Base-by-base conservation (phyloP, 1,139 yeast species). In the Sugiyamaella japonica region DNA sequence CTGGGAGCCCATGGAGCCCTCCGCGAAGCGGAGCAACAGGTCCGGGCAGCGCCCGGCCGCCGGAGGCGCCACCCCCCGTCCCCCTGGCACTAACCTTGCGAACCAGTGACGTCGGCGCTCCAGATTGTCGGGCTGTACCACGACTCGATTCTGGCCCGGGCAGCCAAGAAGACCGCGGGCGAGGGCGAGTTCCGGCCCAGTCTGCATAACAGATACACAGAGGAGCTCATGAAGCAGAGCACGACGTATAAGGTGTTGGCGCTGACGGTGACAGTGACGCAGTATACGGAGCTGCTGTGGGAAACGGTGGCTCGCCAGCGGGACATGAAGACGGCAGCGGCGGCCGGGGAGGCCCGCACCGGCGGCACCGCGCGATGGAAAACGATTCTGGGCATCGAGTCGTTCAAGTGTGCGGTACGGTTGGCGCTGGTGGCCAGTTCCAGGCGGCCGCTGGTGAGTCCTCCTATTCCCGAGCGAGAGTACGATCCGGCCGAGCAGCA, bases 41-140 rank as follows among this genome's bases (percentile, higher is more conserved):
- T 37, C 50, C 17, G 38, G 38, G 48, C 48, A 13, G 38, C 13
- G 47, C 47, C 47, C 36, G 17, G 47, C 47, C 47, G 47, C 47
- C 47, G 34, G 34, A 43, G 47, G 47, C 47, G 17, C 15, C 5
- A 17, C 44, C 37, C n/a, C n/a, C n/a, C 6, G 25, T 6, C 25
- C 25, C 25, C 25, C 25, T 20, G 25, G 8, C 36, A 31, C 13
- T 29, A 17, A 23, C 44, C 12, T 4, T 9, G 31, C 32, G 49
- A 23, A 29, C 36, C 50, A 54, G 62, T 71, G 34, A 70, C 69
- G 48, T 66, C 76, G 9, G 55, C 62, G 3, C 63, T 73, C 32
- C 71, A 71, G 55, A 63, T 74, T 7, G 60, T 74, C 28, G 73
- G 74, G 15, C 56, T 72, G 48, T 74, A 73, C 57, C 76, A 74